Evolutionary conservation across 2,329 filamentous ascomycete genomes (phyloP), one percentile per base, ranked within the genome.

Genomic region (Aspergillus spinulosporus): DNA sequence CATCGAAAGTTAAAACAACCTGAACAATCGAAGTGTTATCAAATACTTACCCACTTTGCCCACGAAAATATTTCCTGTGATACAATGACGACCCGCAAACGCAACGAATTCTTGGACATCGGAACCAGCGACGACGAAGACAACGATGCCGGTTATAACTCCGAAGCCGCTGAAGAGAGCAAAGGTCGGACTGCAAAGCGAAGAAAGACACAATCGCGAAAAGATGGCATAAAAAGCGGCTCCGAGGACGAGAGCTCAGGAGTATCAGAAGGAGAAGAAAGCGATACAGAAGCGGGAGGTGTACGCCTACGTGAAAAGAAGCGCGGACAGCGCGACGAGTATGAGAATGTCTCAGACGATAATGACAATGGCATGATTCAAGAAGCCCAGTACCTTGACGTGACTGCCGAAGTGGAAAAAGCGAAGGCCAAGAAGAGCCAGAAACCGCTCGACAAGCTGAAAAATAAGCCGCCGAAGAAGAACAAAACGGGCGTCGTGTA

Each of bases 401-500:
- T 48, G 5, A 54, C 57, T 1, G 60, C 50, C 9, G 42, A 57
- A 36, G 31, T 52, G 21, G 48, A 61, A 42, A 44, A 52, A 11
- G 39, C 42, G 2, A 60, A 52, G 3, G 12, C 36, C 28, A 40
- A 31, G 3, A 64, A 60, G 37, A 62, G 5, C 7, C n/a, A 59
- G 43, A 57, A 62, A 58, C 49, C 57, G 6, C 37, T 60, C 21
- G 55, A 50, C 21, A 59, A 61, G 47, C 52, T 47, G 44, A 67
- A 71, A 52, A 44, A 59, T 0, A 66, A 72, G 43, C 75, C 74
- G 28, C 15, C 36, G 1, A 54, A 61, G 42, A 67, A 66, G 37
- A 59, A 74, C 42, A 76, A 76, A 59, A 69, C 72, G 0, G 76
- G 76, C 36, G 75, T 78, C 3, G 64, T 79, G 43, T 78, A 78